Conservation (phyloP, 805 yeast genomes). For the Jamesozyma lodderae region DNA sequence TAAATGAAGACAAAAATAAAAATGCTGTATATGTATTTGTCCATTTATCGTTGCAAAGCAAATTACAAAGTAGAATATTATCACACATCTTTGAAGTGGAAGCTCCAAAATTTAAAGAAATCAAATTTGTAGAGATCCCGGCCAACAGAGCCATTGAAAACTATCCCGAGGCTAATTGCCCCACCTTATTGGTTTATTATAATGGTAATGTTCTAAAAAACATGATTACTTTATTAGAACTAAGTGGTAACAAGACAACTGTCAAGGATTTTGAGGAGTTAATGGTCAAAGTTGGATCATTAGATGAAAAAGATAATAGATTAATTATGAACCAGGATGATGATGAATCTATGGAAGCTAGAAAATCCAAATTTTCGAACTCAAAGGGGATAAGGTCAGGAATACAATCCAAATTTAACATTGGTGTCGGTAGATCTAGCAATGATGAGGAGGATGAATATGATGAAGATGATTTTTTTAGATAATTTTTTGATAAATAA, state of each 20-base stretch:
- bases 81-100: conserved; percentile 45
- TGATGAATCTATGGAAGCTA: conserved; percentile 47
- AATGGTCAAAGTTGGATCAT: conserved; percentile 57
- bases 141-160: conserved; percentile 85
- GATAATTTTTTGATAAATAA: neutral
- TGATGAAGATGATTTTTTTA: conserved; percentile 44
- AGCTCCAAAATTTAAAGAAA: conserved; percentile 65
- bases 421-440: conserved; percentile 30
- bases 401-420: conserved; percentile 24
- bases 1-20: conserved; percentile 6
- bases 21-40: conserved; percentile 54
- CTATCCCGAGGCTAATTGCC: conserved; percentile 85
- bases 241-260: conserved; percentile 78
- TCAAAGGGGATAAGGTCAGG: conserved; percentile 41
- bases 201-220: conserved; percentile 75
- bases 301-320: conserved; percentile 58
- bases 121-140: conserved; percentile 89
- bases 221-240: conserved; percentile 62
- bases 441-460: conserved; percentile 35
- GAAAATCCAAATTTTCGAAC: conserved; percentile 42
- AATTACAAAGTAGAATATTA: conserved; percentile 65
- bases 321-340: conserved; percentile 52
- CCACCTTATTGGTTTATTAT: conserved; percentile 77
- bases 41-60: conserved; percentile 63
- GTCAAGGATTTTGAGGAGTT: conserved; percentile 63